Conservation (phyloP, 2,329 filamentous ascomycete species). For the Aureobasidium musti region DNA sequence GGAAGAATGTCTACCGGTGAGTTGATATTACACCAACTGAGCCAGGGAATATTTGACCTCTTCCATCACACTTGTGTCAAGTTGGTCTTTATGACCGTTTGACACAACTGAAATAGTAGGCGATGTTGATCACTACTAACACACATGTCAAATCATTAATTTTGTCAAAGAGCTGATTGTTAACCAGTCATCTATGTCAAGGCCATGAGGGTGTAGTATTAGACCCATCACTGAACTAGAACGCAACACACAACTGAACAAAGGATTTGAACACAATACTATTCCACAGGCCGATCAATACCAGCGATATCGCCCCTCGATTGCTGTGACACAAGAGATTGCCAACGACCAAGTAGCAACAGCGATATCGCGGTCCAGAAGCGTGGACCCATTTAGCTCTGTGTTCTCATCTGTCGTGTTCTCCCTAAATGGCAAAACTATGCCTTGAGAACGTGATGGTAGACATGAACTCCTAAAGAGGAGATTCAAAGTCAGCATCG, state of each 20-base stretch:
- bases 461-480: not conserved
- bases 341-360: not conserved
- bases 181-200: not conserved
- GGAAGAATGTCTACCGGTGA: not conserved
- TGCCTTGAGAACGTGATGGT: not conserved
- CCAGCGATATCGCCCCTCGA: not conserved
- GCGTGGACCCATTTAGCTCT: not conserved
- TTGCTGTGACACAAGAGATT: not conserved
- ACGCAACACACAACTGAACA: not conserved
- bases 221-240: too few species aligned
- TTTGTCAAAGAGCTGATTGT: not conserved
- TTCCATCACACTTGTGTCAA: not conserved
- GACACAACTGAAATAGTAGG: not conserved
- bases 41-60: not conserved
- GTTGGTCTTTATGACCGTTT: not conserved
- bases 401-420: conserved; percentile 3
- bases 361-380: not conserved
- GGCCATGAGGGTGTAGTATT: not conserved
- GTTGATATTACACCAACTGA: not conserved
- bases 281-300: not conserved
- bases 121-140: not conserved
- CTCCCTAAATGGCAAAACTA: not conserved
- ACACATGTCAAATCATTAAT: not conserved
- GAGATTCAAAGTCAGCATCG: not conserved
- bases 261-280: not conserved